A percentile compares a stretch with the other conserved stretches of the same genome.
Evolutionary conservation across 768 basidiomycete species (phyloP).

Genomic region (Lactarius deliciosus): DNA sequence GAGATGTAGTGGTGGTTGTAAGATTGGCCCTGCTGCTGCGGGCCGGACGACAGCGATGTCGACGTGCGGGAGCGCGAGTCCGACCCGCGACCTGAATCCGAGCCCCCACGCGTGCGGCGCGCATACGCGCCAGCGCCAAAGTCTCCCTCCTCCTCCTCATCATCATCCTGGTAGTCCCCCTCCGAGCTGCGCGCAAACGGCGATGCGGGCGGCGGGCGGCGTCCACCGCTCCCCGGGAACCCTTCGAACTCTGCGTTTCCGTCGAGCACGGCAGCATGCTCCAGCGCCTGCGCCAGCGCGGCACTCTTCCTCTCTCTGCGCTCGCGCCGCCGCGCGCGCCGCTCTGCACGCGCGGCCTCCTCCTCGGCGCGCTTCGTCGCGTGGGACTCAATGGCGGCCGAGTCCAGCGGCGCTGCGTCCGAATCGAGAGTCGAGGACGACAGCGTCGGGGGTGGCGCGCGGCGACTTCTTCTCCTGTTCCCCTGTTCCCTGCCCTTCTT

Average conservation of each 20-base stretch:
- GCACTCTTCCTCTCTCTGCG: conserved; percentile 46
- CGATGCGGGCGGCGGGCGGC: conserved; percentile 24
- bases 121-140: conserved; percentile 58
- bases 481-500: conserved; percentile 2
- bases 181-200: conserved; percentile 28
- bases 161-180: conserved; percentile 30
- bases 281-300: conserved; percentile 41
- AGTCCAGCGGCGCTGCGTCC: conserved; percentile 66
- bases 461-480: conserved; percentile 7
- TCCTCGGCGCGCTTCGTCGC: conserved; percentile 37
- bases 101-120: conserved; percentile 35
- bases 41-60: conserved; percentile 39
- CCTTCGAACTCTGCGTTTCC: conserved; percentile 56
- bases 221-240: conserved; percentile 54
- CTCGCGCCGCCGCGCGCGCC: conserved; percentile 46
- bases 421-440: conserved; percentile 58
- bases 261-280: conserved; percentile 30
- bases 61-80: conserved; percentile 65
- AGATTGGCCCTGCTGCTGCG: background rate
- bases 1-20: conserved; percentile 34
- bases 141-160: conserved; percentile 54
- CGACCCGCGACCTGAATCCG: conserved; percentile 43
- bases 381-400: conserved; percentile 51
- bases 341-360: conserved; percentile 44
- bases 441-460: conserved; percentile 30